Conservation (phyloP, 1,284 basidiomycete genomes). For the Ceratobasidium sp. region DNA sequence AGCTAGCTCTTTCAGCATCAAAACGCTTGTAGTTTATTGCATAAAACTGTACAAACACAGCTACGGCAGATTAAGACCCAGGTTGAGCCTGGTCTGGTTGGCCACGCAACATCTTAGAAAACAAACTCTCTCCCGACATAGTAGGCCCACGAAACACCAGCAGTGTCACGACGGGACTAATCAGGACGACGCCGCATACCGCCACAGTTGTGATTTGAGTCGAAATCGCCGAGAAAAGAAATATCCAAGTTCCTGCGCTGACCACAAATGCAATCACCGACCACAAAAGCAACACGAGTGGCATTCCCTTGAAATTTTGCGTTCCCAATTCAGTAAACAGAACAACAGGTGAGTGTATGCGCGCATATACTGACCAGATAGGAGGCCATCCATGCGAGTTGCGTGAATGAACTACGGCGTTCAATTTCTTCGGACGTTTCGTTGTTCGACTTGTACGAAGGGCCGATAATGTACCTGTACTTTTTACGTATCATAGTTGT, state of each 20-base stretch:
- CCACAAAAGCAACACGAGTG: conserved; percentile 36
- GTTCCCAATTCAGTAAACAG: not conserved
- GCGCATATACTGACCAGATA: conserved; percentile 8
- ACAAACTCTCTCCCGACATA: conserved; percentile 22
- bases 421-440: not conserved
- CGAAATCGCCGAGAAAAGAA: conserved; percentile 13
- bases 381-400: conserved; percentile 30
- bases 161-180: conserved; percentile 4
- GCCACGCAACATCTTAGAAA: conserved; percentile 14
- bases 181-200: conserved; percentile 1
- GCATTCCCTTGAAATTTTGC: conserved; percentile 16
- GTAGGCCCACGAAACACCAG: conserved; percentile 27
- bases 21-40: no score
- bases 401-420: conserved; percentile 9
- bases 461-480: conserved; percentile 32
- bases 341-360: no score
- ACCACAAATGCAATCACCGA: conserved; percentile 36
- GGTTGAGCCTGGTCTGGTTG: not conserved
- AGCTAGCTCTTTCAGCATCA: no score
- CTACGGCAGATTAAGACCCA: no score
- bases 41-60: no score
- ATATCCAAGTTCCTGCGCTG: conserved; percentile 35
- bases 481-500: not conserved
- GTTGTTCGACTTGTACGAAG: not conserved
- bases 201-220: conserved; percentile 12